Conservation (phyloP, 139 green algal species). For the Tetraselmis chui region DNA sequence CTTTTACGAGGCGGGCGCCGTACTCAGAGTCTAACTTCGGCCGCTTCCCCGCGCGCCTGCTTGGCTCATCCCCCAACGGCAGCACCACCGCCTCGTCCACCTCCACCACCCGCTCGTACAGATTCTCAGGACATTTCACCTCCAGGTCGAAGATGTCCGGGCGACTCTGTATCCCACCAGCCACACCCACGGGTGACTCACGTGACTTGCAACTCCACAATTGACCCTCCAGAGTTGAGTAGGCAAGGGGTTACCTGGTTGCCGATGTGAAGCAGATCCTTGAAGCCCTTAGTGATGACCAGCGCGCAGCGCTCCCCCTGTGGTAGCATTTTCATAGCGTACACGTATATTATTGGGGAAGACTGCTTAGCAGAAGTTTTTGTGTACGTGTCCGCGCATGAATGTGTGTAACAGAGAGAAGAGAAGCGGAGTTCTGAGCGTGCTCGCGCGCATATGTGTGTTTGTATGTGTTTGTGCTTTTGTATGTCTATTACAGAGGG, state of each 20-base stretch:
- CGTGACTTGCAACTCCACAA: too few species aligned
- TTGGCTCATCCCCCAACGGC: slow-evolving; percentile 46
- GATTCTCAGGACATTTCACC: slow-evolving; percentile 49
- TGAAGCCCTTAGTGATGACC: slow-evolving; percentile 78
- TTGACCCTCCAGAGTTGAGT: too few species aligned
- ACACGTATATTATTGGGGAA: too few species aligned
- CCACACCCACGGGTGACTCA: too few species aligned
- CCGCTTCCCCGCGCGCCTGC: background rate
- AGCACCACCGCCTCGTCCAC: slow-evolving; percentile 81
- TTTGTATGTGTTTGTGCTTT: too few species aligned
- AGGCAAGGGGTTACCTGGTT: slow-evolving; percentile 76
- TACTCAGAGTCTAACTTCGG: background rate
- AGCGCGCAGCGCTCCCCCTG: slow-evolving; percentile 63
- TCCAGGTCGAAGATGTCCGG: slow-evolving; percentile 89
- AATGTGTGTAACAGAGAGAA: too few species aligned
- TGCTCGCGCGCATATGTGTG: too few species aligned
- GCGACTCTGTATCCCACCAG: slow-evolving; percentile 63
- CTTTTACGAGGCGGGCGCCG: background rate
- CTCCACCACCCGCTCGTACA: slow-evolving; percentile 79
- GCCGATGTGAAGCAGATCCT: slow-evolving; percentile 90
- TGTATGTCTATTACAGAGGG: too few species aligned
- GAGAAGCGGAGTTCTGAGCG: too few species aligned
- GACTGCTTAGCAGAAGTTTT: too few species aligned
- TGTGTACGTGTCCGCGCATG: too few species aligned
- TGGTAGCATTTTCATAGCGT: too few species aligned